Evolutionary conservation across 2,329 filamentous ascomycete genomes (phyloP).

Genomic region (Talaromyces sp.): DNA sequence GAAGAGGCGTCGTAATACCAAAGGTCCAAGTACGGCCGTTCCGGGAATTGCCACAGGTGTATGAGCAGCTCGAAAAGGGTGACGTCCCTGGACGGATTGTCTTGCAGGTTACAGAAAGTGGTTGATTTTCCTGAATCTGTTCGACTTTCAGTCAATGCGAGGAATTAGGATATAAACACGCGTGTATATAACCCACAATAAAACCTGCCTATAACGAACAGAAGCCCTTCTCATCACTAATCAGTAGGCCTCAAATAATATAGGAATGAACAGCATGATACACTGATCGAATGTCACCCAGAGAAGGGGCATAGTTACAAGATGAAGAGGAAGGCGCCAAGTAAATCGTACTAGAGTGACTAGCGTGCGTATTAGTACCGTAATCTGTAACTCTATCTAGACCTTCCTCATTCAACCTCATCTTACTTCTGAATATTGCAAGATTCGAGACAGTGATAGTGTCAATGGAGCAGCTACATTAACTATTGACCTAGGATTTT

Average conservation of each 20-base stretch:
- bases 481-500: background rate
- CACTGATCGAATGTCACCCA: constrained; percentile 25
- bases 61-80: constrained; percentile 43
- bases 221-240: too few species aligned
- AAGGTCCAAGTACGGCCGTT: constrained; percentile 40
- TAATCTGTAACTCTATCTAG: background rate
- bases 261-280: too few species aligned
- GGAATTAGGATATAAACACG: background rate
- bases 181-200: background rate
- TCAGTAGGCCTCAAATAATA: too few species aligned
- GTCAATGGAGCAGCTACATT: background rate
- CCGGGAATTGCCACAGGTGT: constrained; percentile 38
- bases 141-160: background rate
- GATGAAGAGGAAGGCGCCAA: background rate
- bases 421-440: background rate
- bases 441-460: background rate
- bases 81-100: constrained; percentile 42
- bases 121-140: background rate
- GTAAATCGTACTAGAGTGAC: background rate
- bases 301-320: too few species aligned
- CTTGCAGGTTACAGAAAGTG: constrained; percentile 33
- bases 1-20: constrained; percentile 39
- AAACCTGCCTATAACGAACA: too few species aligned
- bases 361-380: background rate
- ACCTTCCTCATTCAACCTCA: background rate